Base-by-base conservation (phyloP, 75 land plant genomes). In the Selaginella moellendorffii region DNA sequence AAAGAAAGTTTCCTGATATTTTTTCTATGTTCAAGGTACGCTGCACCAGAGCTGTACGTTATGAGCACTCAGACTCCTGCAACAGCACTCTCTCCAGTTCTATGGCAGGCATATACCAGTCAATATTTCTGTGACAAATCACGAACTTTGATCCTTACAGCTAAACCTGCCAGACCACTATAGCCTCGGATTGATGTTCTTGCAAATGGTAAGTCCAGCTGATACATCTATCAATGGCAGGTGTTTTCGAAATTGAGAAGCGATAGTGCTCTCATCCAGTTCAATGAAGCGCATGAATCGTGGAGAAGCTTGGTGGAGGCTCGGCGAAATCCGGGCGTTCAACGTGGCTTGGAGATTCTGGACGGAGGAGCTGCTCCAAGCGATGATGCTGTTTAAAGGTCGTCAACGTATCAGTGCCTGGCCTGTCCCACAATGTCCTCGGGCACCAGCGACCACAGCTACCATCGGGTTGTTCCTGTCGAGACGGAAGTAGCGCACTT, bases 11-110 rank as follows among this genome's bases (percentile, higher is more conserved):
- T n/a, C n/a, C n/a, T 36, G 46, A 36, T 5, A 36, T 36, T 36
- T 14, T 5, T 36, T 56, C 24, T 9, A 56, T n/a, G n/a, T 56
- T 63, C 17, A 66, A 95, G 99, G 58, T 95, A 95, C 77, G 81
- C 99, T 58, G 98, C 98, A 29, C 98, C 98, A 53, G 99, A 95
- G 80, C 99, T 89, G 69, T 95, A 89, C 68, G 86, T 95, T 24
- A 95, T 95, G 99, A 95, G 99, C 76, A 95, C 97, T 31, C 99
- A 95, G 58, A 95, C 99, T 24, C 99, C 99, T n/a, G 90, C 96
- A 60, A 76, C 99, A 68, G 91, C 88, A 64, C 86, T 95, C 51
- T 95, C 99, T 29, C 99, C 96, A 28, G 99, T 95, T 20, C 81
- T 93, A 17, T 95, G 99, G 96, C 90, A 83, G 90, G 96, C 83